Evolutionary conservation across 2,329 filamentous ascomycete genomes (phyloP), one percentile per base, ranked within the genome.

Genomic region (Leptographium procerum): DNA sequence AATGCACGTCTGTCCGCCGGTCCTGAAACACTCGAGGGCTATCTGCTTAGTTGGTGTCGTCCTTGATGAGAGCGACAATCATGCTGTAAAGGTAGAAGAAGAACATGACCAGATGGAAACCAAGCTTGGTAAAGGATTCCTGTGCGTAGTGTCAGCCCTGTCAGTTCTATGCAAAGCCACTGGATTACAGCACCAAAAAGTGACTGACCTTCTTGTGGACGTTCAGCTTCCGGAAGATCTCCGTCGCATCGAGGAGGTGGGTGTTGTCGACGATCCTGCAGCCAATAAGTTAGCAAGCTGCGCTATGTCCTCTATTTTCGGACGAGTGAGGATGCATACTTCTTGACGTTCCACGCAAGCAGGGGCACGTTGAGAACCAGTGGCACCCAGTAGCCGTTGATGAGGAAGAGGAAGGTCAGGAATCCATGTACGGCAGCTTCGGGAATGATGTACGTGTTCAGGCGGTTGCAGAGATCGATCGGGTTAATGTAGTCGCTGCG

Each of bases 41-140:
- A 51, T 14, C 24, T n/a, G 22, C 59, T 86, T 86, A 95, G 75
- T 91, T 83, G 61, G 88, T 84, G 77, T 99, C 94, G 74, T 97
- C 94, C 70, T 88, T 86, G 79, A 99, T 99, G 63, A 99, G 82
- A 65, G 94, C 92, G 64, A 96, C 92, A 67, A 94, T 94, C 89
- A 94, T 95, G 86, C 89, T 95, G 83, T 96, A 96, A 59, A 99
- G 87, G 78, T 99, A 99, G 84, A 97, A 99, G 85, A 99, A 99
- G 84, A 99, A 99, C 91, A 99, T 96, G 77, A 99, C 74, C 61
- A 99, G 80, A 75, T 99, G 94, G 82, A 99, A 99, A 59, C 92
- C 94, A 50, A 99, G 89, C 79, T 99, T 99, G 78, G 94, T 86
- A 74, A 99, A 99, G 0, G 94, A 97, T 84, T 99, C 94, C 91